Conservation (phyloP, 2,329 filamentous ascomycete species). For the Colletotrichum acutatum region DNA sequence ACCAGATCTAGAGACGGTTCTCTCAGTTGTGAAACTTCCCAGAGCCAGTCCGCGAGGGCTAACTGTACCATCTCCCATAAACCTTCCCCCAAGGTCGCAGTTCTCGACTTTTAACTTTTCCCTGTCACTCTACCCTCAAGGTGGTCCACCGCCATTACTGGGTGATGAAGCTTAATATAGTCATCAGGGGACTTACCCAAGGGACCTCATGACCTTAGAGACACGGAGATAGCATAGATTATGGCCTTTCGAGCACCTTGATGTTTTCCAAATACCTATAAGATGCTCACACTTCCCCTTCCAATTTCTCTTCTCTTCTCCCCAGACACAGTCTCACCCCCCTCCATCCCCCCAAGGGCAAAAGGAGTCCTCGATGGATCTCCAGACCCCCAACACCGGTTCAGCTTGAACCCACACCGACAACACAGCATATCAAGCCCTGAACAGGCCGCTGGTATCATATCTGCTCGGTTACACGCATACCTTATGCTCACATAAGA, state of each 20-base stretch:
- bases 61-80: too few species aligned
- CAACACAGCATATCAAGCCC: background rate
- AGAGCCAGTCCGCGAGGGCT: too few species aligned
- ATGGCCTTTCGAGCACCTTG: background rate
- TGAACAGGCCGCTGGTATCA: background rate
- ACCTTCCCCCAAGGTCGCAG: too few species aligned
- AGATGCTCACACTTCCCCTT: background rate
- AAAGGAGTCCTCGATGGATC: too few species aligned
- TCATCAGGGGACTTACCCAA: too few species aligned
- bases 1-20: background rate
- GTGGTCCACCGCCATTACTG: too few species aligned
- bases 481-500: background rate
- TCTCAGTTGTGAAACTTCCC: too few species aligned
- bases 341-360: too few species aligned
- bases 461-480: background rate
- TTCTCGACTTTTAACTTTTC: too few species aligned
- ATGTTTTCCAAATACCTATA: background rate
- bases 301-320: background rate
- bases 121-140: too few species aligned
- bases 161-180: too few species aligned
- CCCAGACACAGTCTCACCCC: background rate
- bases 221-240: background rate
- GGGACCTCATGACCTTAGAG: too few species aligned
- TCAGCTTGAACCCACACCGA: background rate
- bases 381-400: background rate